Evolutionary conservation across 257 asterid genomes (phyloP).

Genomic region (Plantago ovata): DNA sequence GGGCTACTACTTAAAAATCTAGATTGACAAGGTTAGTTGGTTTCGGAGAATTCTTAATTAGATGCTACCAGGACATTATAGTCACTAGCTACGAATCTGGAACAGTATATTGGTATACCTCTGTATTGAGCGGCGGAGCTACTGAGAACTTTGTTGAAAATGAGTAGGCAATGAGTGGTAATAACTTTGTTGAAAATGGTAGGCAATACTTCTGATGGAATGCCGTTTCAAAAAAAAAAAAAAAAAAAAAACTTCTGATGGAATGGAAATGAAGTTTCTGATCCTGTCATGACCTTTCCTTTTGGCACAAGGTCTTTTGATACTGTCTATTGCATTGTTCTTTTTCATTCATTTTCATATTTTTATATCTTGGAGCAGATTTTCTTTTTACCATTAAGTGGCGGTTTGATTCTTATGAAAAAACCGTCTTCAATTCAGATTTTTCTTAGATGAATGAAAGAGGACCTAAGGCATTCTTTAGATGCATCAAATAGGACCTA

Average conservation of each 20-base stretch:
- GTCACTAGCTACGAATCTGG: background rate
- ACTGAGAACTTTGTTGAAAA: too few species aligned
- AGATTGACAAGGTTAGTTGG: conserved; percentile 22
- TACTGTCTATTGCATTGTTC: too few species aligned
- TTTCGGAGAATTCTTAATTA: background rate
- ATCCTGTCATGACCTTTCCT: background rate
- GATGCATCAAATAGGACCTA: too few species aligned
- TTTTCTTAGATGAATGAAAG: too few species aligned
- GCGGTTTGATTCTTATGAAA: too few species aligned
- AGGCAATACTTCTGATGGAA: background rate
- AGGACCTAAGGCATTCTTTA: too few species aligned
- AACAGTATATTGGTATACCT: background rate
- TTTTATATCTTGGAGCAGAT: too few species aligned
- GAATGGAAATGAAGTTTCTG: background rate
- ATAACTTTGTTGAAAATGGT: conserved; percentile 7
- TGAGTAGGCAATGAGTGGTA: conserved; percentile 19
- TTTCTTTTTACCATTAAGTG: too few species aligned
- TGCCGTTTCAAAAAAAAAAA: too few species aligned
- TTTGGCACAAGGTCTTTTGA: background rate
- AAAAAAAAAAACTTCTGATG: too few species aligned
- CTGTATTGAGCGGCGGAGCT: background rate
- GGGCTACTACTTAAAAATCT: conserved; percentile 28
- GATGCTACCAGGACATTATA: background rate
- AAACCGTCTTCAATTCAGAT: too few species aligned
- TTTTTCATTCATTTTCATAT: too few species aligned